A percentile compares a stretch with the other conserved stretches of the same genome.
Conservation (phyloP, 202 grass and related monocot species). For the Musa balbisiana region DNA sequence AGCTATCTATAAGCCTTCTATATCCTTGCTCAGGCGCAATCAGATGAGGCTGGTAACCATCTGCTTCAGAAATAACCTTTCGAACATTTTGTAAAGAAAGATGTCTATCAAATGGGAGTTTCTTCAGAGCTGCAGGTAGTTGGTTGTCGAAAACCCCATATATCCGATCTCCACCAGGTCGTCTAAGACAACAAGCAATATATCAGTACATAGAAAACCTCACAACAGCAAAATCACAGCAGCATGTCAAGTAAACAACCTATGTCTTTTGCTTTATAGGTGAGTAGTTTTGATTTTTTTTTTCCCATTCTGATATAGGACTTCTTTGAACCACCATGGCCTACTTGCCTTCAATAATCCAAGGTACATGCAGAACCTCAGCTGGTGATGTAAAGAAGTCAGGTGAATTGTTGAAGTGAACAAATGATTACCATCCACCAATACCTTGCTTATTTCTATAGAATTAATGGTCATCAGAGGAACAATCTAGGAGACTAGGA, state of each 20-base stretch:
- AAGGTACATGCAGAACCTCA: too few relatives aligned
- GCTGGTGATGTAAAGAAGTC: too few relatives aligned
- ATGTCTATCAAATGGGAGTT: constrained; percentile 91
- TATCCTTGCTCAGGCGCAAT: constrained; percentile 99
- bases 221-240: neutral
- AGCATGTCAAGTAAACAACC: constrained; percentile 8
- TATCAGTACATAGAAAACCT: constrained; percentile 6
- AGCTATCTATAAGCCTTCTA: constrained; percentile 95
- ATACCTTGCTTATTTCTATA: neutral
- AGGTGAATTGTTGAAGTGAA: too few relatives aligned
- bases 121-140: constrained; percentile 82
- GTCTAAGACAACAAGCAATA: constrained; percentile 48
- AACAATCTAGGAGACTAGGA: neutral
- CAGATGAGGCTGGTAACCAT: constrained; percentile 98
- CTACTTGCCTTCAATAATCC: too few relatives aligned
- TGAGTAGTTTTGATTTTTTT: too few relatives aligned
- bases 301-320: too few relatives aligned
- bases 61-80: constrained; percentile 97
- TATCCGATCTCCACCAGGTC: constrained; percentile 94
- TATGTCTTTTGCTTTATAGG: too few relatives aligned
- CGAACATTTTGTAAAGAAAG: constrained; percentile 89
- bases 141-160: constrained; percentile 99
- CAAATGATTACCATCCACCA: neutral
- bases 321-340: too few relatives aligned
- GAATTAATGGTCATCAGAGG: neutral